phyloP scores from a whole-genome alignment of 495 filamentous ascomycete genomes.

The Choiromyces venosus region DNA sequence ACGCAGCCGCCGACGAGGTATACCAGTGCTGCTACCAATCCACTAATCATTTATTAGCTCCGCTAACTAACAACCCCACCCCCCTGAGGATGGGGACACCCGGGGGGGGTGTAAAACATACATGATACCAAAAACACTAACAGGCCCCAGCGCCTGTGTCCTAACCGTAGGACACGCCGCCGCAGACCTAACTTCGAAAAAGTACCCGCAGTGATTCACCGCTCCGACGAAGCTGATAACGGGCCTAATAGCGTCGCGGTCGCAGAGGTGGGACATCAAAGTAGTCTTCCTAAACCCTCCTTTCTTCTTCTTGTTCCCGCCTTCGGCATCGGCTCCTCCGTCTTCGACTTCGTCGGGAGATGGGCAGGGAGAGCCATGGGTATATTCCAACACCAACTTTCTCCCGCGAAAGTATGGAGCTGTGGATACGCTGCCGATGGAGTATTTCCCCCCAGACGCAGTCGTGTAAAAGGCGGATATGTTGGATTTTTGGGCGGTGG shows the following conservation, averaged over 20 bases:
- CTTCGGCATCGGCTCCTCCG: conserved; percentile 29
- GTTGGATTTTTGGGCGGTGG: conserved; percentile 58
- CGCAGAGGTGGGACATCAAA: conserved; percentile 89
- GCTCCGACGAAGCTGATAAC: conserved; percentile 73
- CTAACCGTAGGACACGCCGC: conserved; percentile 71
- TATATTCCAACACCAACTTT: conserved; percentile 89
- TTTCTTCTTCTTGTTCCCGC: conserved; percentile 37
- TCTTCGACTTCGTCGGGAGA: conserved; percentile 11
- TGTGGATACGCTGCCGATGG: conserved; percentile 68
- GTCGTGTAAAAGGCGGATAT: conserved; percentile 82
- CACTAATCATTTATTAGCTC: conserved; percentile 19
- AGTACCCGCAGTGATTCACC: conserved; percentile 86
- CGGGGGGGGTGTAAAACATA: conserved; percentile 46
- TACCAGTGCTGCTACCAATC: conserved; percentile 60
- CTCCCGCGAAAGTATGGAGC: conserved; percentile 73
- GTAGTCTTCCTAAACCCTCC: conserved; percentile 61
- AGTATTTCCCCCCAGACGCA: conserved; percentile 67
- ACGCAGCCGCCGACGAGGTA: conserved; percentile 90
- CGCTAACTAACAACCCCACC: conserved; percentile 1
- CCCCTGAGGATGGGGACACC: too few relatives aligned
- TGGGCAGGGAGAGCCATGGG: conserved; percentile 76
- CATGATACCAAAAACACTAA: conserved; percentile 89
- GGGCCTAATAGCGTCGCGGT: conserved; percentile 60
- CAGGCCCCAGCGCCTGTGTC: conserved; percentile 69
- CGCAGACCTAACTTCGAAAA: conserved; percentile 86